Evolutionary conservation across 257 asterid species (phyloP).

Genomic region (Nicotiana noctiflora): DNA sequence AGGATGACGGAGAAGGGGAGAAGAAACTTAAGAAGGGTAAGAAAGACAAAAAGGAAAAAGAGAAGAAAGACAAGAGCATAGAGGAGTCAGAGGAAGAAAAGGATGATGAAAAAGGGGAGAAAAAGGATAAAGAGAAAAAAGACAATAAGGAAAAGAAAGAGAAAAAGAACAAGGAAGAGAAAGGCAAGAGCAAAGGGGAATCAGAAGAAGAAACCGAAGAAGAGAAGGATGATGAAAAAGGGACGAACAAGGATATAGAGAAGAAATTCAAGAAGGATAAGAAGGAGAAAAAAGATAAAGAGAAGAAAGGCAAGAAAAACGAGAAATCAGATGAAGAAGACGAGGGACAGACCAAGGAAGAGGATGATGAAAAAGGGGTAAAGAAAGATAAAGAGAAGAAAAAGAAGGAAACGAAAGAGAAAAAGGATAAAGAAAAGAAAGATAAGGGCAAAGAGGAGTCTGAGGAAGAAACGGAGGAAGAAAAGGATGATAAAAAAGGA

Average conservation of each 20-base stretch:
- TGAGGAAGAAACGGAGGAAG: background rate
- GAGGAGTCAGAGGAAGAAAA: background rate
- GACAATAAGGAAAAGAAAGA: constrained; percentile 6
- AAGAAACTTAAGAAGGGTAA: constrained; percentile 11
- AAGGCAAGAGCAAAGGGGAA: background rate
- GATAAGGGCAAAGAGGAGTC: background rate
- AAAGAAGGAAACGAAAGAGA: background rate
- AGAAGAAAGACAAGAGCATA: background rate
- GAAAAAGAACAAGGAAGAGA: background rate
- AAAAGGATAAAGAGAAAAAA: constrained; percentile 4
- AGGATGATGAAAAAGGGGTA: constrained; percentile 8
- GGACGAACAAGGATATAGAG: background rate
- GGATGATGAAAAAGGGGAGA: background rate
- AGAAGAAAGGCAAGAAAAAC: background rate
- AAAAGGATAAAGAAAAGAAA: background rate
- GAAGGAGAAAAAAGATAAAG: background rate
- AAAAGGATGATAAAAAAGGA: background rate
- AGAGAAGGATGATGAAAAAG: background rate
- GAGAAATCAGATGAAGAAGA: constrained; percentile 4
- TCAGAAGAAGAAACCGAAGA: background rate
- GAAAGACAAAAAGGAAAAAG: background rate
- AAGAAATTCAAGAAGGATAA: background rate
- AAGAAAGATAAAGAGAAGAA: constrained; percentile 17
- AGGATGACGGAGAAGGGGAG: constrained; percentile 16
- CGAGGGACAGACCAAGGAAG: background rate